Base-by-base conservation (phyloP, 768 basidiomycete species). In the Tephrocybe sp. region DNA sequence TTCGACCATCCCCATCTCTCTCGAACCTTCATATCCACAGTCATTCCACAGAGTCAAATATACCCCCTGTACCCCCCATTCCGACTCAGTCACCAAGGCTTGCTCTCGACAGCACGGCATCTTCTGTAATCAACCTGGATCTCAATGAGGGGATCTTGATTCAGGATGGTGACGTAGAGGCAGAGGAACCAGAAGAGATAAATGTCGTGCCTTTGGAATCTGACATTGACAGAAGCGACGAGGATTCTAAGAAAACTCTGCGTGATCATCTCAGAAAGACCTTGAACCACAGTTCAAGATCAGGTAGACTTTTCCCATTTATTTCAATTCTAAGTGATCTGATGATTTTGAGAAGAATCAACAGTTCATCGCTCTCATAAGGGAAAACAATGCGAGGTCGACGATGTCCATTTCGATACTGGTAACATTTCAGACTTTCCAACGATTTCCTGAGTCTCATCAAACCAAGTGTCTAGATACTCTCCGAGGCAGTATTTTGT, bases 401-500 rank as follows among this genome's bases (percentile, higher is more conserved):
- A 74, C 40, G 77, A 80, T 34, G 53, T 78, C 17, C 53, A 68
- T n/a, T 68, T 74, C 40, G 64, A 65, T 21, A 60, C 69, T 60
- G 74, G 80, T 79, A 58, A 56, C 43, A 60, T 26, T 28, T 23
- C 46, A 33, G 39, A 10, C 17, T 25, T 39, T 24, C 25, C 17
- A 28, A 24, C 17, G 17, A 10, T 4, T n/a, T 10, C 49, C 26
- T 47, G 47, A 45, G 52, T 34, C 50, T 51, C 53, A 58, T 48
- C 54, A 43, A 46, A 40, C 55, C 46, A 56, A 78, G 77, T 62
- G 32, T 62, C 70, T 46, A 64, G 65, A 44, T 79, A 74, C 61
- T 71, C 75, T 45, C 81, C 80, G 20, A 78, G 94, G 46, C 83
- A 92, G 63, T 99, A 98, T 67, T 97, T 90, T 63, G 81, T 98